phyloP scores from a whole-genome alignment of 2,329 filamentous ascomycete genomes.

The Kalmusia sp. region DNA sequence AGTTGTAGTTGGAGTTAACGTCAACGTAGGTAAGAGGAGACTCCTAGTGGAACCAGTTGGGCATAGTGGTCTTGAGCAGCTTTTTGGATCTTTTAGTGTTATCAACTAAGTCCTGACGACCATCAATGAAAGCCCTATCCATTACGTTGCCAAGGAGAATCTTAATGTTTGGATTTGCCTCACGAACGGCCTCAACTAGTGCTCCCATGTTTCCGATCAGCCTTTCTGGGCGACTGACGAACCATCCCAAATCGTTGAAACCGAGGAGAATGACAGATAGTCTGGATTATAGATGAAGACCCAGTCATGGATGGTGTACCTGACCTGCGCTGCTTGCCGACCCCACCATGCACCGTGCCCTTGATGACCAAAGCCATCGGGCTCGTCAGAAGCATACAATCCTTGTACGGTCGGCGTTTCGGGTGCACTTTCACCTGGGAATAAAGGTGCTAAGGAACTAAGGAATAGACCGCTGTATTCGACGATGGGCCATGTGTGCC shows the following conservation, averaged over 20 bases:
- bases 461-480: too few relatives aligned
- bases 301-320: not conserved
- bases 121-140: constrained; percentile 8
- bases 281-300: constrained; percentile 13
- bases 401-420: too few relatives aligned
- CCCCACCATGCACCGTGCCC: too few relatives aligned
- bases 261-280: constrained; percentile 15
- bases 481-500: not conserved
- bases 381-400: too few relatives aligned
- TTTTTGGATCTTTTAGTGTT: constrained; percentile 14
- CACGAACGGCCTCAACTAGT: constrained; percentile 7
- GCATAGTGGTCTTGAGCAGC: too few relatives aligned
- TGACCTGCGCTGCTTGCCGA: constrained; percentile 1
- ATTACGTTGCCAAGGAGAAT: constrained; percentile 12
- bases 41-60: not conserved
- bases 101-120: constrained; percentile 11
- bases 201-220: constrained; percentile 7
- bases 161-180: constrained; percentile 10
- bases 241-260: constrained; percentile 17
- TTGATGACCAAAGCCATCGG: constrained; percentile 8
- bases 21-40: too few relatives aligned
- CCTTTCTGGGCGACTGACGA: constrained; percentile 11
- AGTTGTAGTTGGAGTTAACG: too few relatives aligned
- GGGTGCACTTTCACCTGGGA: too few relatives aligned
- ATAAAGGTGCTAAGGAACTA: too few relatives aligned